A percentile compares a stretch with the other conserved stretches of the same genome.
These are phyloP conservation scores for Barnettozyma sucrosica DNA, from an alignment of 805 yeast species.

Conservation along the genomic window DNA sequence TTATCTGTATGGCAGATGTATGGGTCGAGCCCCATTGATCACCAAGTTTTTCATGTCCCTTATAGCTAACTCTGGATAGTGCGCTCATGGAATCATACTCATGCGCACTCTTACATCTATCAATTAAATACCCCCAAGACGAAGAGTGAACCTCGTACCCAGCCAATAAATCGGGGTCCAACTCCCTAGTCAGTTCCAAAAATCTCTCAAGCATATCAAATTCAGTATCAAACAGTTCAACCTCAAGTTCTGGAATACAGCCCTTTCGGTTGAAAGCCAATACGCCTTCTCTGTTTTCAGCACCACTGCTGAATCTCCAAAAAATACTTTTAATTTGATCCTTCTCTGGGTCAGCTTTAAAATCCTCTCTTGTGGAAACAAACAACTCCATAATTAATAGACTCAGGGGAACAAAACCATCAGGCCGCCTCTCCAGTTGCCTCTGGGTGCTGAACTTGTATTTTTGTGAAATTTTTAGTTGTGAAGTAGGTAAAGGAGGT, in stretches of 20 bases:
- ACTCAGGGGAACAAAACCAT: constrained; percentile 43
- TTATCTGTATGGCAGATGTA: constrained; percentile 59
- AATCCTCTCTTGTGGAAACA: constrained; percentile 44
- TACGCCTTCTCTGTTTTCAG: constrained; percentile 34
- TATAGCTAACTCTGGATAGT: constrained; percentile 52
- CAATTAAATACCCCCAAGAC: constrained; percentile 89
- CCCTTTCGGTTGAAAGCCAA: constrained; percentile 24
- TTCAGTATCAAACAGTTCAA: constrained; percentile 45
- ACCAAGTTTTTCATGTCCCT: constrained; percentile 46
- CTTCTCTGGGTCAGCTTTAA: constrained; percentile 55
- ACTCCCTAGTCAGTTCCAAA: constrained; percentile 45
- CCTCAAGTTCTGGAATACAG: constrained; percentile 1
- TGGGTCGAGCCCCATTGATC: constrained; percentile 81
- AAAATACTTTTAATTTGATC: constrained; percentile 58
- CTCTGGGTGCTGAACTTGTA: constrained; percentile 35
- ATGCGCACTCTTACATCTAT: constrained; percentile 43
- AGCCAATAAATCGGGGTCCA: constrained; percentile 83
- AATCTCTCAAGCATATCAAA: constrained; percentile 50
- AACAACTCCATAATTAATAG: constrained; percentile 67
- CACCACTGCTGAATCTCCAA: constrained; percentile 53
- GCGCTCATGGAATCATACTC: constrained; percentile 51
- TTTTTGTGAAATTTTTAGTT: constrained; percentile 41
- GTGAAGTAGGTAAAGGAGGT: constrained; percentile 34
- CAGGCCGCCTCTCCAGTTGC: constrained; percentile 31
- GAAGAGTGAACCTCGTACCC: constrained; percentile 77